Base-by-base conservation (phyloP, 176 grass and related monocot species). In the Bolboschoenus planiculmis region DNA sequence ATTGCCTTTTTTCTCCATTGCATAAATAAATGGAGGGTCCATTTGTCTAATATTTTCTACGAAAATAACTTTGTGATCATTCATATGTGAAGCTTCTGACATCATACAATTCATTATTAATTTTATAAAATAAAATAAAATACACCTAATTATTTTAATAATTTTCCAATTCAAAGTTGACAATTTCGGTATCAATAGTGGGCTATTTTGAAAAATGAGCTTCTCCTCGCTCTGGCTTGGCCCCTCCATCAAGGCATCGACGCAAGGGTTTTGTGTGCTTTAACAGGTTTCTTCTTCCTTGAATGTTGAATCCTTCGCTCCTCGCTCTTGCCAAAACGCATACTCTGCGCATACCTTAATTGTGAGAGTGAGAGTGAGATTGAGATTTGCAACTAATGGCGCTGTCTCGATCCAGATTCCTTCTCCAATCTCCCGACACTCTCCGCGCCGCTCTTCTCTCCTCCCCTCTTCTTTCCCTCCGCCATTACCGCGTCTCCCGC, bases 401-500 rank as follows among this genome's bases (percentile, higher is more conserved):
- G 58, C 39, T 82, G 4, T 46, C 57, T 30, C 58, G 80, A 82
- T 82, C 80, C 80, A 65, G 58, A 82, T 48, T 58, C 16, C 59
- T 82, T 47, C 80, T 82, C 37, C 59, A 82, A 65, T 82, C 80
- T 7, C 59, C 54, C 0, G 27, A 60, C 24, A 65, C 80, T 24
- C 54, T 82, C n/a, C 80, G 60, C 56, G 80, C 80, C 56, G 37
- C 59, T 82, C 5, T 82, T 44, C 31, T 82, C 57, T 77, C 72
- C n/a, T 59, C 80, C 23, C 29, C 80, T 64, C 40, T 82, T 10
- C 18, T 82, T 44, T 65, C 79, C 24, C 58, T 65, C 54, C 80
- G 80, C 80, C 59, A 65, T 47, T 82, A 82, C 80, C 80, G 80
- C 36, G 57, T 5, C 56, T 66, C 80, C 23, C 80, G 80, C 58